These are phyloP conservation scores for Rhizodiscina lignyota DNA, from an alignment of 495 filamentous ascomycete genomes.

Conservation along the genomic window DNA sequence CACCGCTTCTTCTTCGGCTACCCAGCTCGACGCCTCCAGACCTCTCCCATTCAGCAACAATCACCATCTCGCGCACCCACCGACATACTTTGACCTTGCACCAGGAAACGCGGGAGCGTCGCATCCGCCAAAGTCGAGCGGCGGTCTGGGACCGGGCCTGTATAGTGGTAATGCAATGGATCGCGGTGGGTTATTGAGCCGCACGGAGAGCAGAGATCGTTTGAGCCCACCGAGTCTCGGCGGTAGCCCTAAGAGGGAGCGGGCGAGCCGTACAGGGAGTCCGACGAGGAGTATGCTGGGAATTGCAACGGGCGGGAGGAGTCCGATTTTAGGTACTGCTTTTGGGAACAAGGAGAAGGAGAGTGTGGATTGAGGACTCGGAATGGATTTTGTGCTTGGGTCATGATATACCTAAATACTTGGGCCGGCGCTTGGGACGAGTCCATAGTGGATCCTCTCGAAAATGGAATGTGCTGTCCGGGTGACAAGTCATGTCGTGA, in stretches of 20 bases:
- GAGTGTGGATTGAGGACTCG: constrained; percentile 14
- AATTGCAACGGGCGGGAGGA: constrained; percentile 35
- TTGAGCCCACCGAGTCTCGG: constrained; percentile 30
- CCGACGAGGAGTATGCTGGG: constrained; percentile 45
- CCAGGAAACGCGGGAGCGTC: constrained; percentile 25
- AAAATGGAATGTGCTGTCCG: too few species aligned
- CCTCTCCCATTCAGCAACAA: too few species aligned
- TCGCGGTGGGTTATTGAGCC: constrained; percentile 53
- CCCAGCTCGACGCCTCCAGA: too few species aligned
- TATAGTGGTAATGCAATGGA: constrained; percentile 37
- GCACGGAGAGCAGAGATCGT: constrained; percentile 71
- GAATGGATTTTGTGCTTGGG: too few species aligned
- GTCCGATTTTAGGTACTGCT: constrained; percentile 36
- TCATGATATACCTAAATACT: too few species aligned
- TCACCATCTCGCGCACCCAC: too few species aligned
- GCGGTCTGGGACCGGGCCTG: constrained; percentile 13
- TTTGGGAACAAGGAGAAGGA: constrained; percentile 29
- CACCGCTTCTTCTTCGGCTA: too few species aligned
- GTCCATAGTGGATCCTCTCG: too few species aligned
- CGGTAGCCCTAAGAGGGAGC: too few species aligned
- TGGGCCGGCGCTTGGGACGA: too few species aligned
- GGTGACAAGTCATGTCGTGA: too few species aligned
- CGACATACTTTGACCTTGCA: too few species aligned
- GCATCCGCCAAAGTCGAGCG: constrained; percentile 8
- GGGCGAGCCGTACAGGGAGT: constrained; percentile 42